Percentiles rank a stretch among this genome's conserved stretches.
Evolutionary conservation across 495 filamentous ascomycete genomes (phyloP).

Genomic region (Chaetomium cochliodes): DNA sequence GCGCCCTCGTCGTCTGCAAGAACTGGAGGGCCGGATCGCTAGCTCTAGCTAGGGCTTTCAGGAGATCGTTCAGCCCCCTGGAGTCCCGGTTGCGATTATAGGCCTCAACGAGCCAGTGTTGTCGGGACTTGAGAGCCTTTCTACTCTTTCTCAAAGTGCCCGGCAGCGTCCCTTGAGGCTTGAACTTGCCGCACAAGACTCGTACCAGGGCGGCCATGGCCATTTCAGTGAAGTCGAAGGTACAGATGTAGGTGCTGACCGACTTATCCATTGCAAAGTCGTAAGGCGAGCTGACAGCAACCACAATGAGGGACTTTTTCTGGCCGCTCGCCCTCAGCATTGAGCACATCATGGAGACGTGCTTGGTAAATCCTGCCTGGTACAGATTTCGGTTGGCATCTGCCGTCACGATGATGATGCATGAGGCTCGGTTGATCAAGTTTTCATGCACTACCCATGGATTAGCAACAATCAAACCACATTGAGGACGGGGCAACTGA

Average conservation of each 20-base stretch:
- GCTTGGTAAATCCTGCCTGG: slow-evolving; percentile 87
- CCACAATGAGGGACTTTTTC: slow-evolving; percentile 74
- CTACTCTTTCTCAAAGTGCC: slow-evolving; percentile 80
- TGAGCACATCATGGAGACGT: slow-evolving; percentile 87
- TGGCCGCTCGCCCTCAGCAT: slow-evolving; percentile 55
- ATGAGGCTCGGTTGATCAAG: slow-evolving; percentile 78
- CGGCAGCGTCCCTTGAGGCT: slow-evolving; percentile 69
- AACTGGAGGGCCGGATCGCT: slow-evolving; percentile 57
- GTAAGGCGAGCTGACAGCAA: slow-evolving; percentile 89
- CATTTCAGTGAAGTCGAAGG: slow-evolving; percentile 90
- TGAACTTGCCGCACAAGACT: slow-evolving; percentile 73
- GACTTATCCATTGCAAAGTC: slow-evolving; percentile 90
- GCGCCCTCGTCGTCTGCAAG: slow-evolving; percentile 66
- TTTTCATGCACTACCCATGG: slow-evolving; percentile 68
- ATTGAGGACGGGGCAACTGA: slow-evolving; percentile 21
- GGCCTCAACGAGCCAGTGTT: slow-evolving; percentile 86
- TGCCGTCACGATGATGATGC: slow-evolving; percentile 82
- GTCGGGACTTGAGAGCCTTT: slow-evolving; percentile 73
- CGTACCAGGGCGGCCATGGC: slow-evolving; percentile 80
- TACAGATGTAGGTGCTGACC: slow-evolving; percentile 87
- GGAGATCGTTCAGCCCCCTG: slow-evolving; percentile 63
- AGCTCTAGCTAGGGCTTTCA: slow-evolving; percentile 60
- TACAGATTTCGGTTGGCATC: slow-evolving; percentile 89
- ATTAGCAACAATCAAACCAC: slow-evolving; percentile 20
- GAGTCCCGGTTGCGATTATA: slow-evolving; percentile 77